A percentile compares a stretch with the other conserved stretches of the same genome.
phyloP scores from a whole-genome alignment of 495 filamentous ascomycete genomes.

The Trypethelium eluteriae region DNA sequence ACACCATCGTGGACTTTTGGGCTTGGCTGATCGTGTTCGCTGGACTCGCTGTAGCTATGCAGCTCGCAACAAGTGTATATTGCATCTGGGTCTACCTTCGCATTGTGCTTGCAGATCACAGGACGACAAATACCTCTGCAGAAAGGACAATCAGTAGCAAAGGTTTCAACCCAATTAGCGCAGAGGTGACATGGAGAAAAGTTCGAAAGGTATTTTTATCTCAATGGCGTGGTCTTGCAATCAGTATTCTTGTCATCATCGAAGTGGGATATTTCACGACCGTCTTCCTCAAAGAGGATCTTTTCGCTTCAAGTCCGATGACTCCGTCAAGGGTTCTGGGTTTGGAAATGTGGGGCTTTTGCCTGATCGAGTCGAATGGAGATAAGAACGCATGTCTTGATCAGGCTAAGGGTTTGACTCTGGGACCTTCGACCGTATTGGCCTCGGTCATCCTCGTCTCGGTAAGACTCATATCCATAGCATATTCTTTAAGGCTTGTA shows the following conservation, averaged over 20 bases:
- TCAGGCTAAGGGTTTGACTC: conserved; percentile 24
- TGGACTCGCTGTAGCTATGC: conserved; percentile 26
- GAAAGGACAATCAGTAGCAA: neutral
- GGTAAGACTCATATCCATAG: conserved; percentile 21
- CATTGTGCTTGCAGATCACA: conserved; percentile 13
- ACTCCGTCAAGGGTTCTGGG: conserved; percentile 21
- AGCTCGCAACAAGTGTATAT: conserved; percentile 30
- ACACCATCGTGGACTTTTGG: conserved; percentile 28
- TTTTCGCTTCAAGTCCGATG: conserved; percentile 16
- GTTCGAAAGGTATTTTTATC: conserved; percentile 29
- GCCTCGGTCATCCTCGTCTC: conserved; percentile 28
- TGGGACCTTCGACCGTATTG: conserved; percentile 21
- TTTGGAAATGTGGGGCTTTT: conserved; percentile 26
- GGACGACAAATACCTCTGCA: neutral
- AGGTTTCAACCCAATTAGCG: neutral
- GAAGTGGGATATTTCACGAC: conserved; percentile 29
- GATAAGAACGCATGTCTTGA: conserved; percentile 31
- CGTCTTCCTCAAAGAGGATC: conserved; percentile 31
- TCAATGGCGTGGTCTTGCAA: conserved; percentile 33
- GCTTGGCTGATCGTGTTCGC: conserved; percentile 33
- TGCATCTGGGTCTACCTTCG: conserved; percentile 32
- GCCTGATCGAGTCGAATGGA: conserved; percentile 26
- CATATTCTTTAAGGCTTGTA: neutral
- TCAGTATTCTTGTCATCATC: conserved; percentile 28
- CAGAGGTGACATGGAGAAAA: conserved; percentile 24